Base-by-base conservation (phyloP, 306 rosid species). In the Casuarina glauca region DNA sequence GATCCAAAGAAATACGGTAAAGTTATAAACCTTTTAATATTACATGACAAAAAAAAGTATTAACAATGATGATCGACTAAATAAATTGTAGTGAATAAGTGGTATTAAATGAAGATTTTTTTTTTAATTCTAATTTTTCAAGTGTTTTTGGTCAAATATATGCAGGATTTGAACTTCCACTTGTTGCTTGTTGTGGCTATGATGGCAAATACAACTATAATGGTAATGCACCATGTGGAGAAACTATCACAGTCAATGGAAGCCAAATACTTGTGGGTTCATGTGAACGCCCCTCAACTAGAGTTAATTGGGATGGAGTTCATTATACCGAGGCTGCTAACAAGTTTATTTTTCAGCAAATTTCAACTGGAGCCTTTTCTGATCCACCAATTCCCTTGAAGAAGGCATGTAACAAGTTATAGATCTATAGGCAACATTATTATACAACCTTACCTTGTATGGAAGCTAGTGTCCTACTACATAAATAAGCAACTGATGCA, bases 121-220 rank as follows among this genome's bases (percentile, higher is more conserved):
- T 20, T 20, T 20, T 20, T 20, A 20, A 20, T 26, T 26, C 32
- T 26, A 26, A 26, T 26, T 48, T 48, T 48, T 48, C 13, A 26
- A 0, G 32, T 26, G 5, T 2, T 32, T 51, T 11, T 3, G 11
- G 32, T 51, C 32, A 4, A 5, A 32, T 4, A 16, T 53, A 50
- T 74, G 77, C 71, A 90, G 92, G 95, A 58, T 88, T 88, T 80
- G 90, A 86, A 70, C 26, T 35, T 15, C 84, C 92, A 19, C 77
- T 49, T 0, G 78, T 77, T 51, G 36, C 86, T 3, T 90, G 92
- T 12, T 88, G 95, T 78, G 92, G 95, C 0, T 66, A 79, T 68
- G 95, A 89, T 67, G 92, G 88, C 20, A 32, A 79, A 57, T 85
- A 90, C 79, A 88, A 84, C 69, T 82, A n/a, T 12, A 74, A 17